Evolutionary conservation across 2,329 filamentous ascomycete species (phyloP).

Genomic region (Ambrosiella cleistominuta): DNA sequence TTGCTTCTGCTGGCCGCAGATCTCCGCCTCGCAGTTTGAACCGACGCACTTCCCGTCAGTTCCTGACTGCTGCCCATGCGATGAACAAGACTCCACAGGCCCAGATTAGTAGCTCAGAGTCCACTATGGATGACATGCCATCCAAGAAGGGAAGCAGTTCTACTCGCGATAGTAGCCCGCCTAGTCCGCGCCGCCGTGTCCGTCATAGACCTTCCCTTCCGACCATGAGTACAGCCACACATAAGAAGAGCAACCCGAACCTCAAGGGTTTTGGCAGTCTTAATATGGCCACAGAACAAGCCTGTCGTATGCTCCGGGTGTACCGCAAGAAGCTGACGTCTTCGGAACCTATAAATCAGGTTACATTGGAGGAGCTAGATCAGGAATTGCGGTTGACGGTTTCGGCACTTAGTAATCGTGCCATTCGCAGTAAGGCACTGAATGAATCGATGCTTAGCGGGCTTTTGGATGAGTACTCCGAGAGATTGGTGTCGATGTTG

Average conservation of each 20-base stretch:
- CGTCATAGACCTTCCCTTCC: conserved; percentile 37
- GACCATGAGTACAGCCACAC: conserved; percentile 25
- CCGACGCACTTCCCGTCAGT: conserved; percentile 33
- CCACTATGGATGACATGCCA: conserved; percentile 28
- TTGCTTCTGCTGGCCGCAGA: conserved; percentile 24
- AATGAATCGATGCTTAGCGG: conserved; percentile 43
- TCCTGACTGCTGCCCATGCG: conserved; percentile 6
- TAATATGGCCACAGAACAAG: conserved; percentile 46
- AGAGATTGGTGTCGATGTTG: conserved; percentile 50
- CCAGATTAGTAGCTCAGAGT: conserved; percentile 24
- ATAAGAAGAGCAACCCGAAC: conserved; percentile 33
- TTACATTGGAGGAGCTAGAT: conserved; percentile 43
- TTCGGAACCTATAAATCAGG: conserved; percentile 36
- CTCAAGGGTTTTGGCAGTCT: conserved; percentile 36
- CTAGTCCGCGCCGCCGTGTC: conserved; percentile 31
- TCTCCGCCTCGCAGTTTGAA: conserved; percentile 38
- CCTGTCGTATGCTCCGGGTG: conserved; percentile 41
- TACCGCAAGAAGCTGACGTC: conserved; percentile 47
- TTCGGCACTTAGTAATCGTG: conserved; percentile 40
- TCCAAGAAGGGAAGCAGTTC: conserved; percentile 23
- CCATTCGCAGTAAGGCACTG: conserved; percentile 34
- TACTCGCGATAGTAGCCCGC: conserved; percentile 27
- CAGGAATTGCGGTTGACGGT: conserved; percentile 46
- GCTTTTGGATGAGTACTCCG: conserved; percentile 58
- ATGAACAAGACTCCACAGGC: conserved; percentile 23